These are phyloP conservation scores for Picea sitchensis DNA, from an alignment of 75 land plant species.

Conservation along the genomic window DNA sequence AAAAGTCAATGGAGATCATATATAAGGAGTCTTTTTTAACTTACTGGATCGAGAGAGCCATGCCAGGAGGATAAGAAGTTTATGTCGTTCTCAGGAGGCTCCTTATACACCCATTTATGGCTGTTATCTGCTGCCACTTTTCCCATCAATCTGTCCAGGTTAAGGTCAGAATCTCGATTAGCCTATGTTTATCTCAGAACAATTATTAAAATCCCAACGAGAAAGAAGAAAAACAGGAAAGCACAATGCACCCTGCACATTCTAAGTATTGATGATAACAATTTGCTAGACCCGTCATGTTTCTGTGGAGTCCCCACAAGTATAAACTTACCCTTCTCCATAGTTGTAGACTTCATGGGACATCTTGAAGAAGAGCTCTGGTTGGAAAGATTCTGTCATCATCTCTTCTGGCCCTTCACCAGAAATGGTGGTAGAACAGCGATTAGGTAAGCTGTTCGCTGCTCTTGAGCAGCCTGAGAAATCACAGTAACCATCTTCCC, in stretches of 20 bases:
- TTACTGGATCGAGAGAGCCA: constrained; percentile 72
- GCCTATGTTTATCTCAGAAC: constrained; percentile 9
- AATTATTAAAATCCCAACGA: neutral
- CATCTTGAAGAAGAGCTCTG: constrained; percentile 50
- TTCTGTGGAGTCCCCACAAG: neutral
- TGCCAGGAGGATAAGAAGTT: constrained; percentile 81
- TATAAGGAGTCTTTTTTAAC: neutral
- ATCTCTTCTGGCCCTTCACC: constrained; percentile 1
- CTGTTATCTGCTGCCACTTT: constrained; percentile 93
- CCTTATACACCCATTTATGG: constrained; percentile 89
- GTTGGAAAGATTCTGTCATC: constrained; percentile 18
- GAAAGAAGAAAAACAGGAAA: neutral
- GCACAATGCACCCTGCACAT: neutral
- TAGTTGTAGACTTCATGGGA: constrained; percentile 54
- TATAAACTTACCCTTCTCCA: constrained; percentile 60
- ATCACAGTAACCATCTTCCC: constrained; percentile 53
- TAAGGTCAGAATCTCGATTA: constrained; percentile 11
- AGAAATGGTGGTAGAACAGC: neutral
- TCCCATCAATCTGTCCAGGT: constrained; percentile 72
- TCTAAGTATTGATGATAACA: neutral
- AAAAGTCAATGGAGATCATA: neutral
- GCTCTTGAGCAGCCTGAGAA: constrained; percentile 10
- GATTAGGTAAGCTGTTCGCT: neutral
- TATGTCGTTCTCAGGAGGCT: constrained; percentile 70
- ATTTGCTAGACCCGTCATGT: neutral